Evolutionary conservation across 2,329 filamentous ascomycete genomes (phyloP).

Genomic region (Neopestalotiopsis sp.): DNA sequence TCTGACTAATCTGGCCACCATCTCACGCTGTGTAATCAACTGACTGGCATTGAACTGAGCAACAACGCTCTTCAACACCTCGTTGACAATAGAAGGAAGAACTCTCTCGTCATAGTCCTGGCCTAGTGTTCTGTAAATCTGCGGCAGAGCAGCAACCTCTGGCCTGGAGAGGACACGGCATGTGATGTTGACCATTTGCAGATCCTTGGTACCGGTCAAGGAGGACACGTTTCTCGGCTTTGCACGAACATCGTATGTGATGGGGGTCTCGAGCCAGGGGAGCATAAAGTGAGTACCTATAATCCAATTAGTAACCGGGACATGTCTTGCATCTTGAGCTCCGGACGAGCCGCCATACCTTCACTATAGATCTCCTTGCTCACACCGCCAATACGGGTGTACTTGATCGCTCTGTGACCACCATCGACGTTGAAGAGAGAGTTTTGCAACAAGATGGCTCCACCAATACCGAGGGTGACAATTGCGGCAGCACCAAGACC

Average conservation of each 20-base stretch:
- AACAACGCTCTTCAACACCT: conserved; percentile 97
- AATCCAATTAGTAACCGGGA: conserved; percentile 23
- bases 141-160: conserved; percentile 84
- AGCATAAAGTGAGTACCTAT: conserved; percentile 89
- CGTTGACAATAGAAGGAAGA: conserved; percentile 96
- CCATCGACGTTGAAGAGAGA: conserved; percentile 87
- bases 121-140: conserved; percentile 96
- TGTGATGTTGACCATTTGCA: conserved; percentile 99
- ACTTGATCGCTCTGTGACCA: conserved; percentile 99
- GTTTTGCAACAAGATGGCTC: conserved; percentile 59
- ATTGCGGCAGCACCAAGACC: conserved; percentile 47
- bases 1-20: conserved; percentile 86
- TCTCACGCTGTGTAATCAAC: conserved; percentile 98
- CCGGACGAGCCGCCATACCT: conserved; percentile 60
- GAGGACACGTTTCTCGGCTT: conserved; percentile 97
- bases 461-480: conserved; percentile 51
- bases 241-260: conserved; percentile 97
- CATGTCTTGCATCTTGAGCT: conserved; percentile 4
- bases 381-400: conserved; percentile 89
- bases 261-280: conserved; percentile 96
- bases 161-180: conserved; percentile 97
- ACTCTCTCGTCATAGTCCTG: conserved; percentile 97
- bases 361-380: conserved; percentile 95
- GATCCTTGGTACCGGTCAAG: conserved; percentile 96
- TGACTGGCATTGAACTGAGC: conserved; percentile 99